Evolutionary conservation across 768 basidiomycete genomes (phyloP).

Genomic region (Trametes sanguinea): DNA sequence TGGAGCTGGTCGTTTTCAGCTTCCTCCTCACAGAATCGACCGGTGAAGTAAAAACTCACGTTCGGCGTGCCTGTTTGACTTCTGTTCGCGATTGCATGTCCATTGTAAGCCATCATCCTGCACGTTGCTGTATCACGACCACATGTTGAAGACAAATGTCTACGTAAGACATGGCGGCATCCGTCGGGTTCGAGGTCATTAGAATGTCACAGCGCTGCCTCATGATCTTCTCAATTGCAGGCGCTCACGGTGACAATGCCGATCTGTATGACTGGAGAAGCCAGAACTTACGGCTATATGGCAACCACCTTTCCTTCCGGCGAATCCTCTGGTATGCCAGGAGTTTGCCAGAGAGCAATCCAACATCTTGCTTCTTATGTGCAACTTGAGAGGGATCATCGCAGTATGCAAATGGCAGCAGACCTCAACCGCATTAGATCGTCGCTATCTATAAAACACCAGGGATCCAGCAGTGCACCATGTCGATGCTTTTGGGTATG

Average conservation of each 20-base stretch:
- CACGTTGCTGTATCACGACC: background rate
- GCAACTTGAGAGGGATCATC: background rate
- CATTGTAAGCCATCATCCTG: too few species aligned
- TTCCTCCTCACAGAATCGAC: background rate
- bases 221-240: background rate
- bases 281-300: background rate
- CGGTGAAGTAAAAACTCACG: conserved; percentile 10
- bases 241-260: background rate
- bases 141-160: background rate
- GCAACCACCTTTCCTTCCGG: background rate
- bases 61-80: background rate
- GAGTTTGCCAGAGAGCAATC: too few species aligned
- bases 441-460: conserved; percentile 16
- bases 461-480: conserved; percentile 21
- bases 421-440: conserved; percentile 14
- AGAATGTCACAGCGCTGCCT: background rate
- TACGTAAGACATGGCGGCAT: background rate
- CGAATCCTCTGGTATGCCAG: background rate
- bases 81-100: background rate
- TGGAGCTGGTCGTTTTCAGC: background rate
- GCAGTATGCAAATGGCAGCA: background rate
- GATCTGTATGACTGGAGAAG: background rate
- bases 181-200: background rate
- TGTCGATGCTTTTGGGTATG: conserved; percentile 27
- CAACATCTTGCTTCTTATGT: background rate